A percentile compares a stretch with the other conserved stretches of the same genome.
phyloP scores from a whole-genome alignment of 768 basidiomycete genomes.

The Lentinus tigrinus region DNA sequence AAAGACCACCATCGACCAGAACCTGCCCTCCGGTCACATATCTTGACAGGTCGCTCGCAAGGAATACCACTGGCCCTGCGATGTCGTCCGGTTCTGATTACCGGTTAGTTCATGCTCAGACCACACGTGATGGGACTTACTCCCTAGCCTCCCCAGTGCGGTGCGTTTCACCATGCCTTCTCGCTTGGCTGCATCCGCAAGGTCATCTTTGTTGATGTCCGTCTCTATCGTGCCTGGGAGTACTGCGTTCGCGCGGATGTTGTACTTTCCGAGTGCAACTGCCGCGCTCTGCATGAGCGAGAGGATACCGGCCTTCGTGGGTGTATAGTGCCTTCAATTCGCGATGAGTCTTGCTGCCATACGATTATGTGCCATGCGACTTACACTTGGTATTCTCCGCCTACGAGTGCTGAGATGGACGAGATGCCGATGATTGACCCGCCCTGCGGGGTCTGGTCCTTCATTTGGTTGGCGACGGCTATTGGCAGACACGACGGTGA shows the following conservation, averaged over 20 bases:
- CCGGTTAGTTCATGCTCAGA: not conserved
- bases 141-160: slow-evolving; percentile 63
- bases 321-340: slow-evolving; percentile 61
- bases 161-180: slow-evolving; percentile 65
- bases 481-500: not conserved
- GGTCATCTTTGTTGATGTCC: slow-evolving; percentile 75
- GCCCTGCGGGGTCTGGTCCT: slow-evolving; percentile 61
- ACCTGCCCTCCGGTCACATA: slow-evolving; percentile 69
- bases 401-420: slow-evolving; percentile 78
- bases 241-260: slow-evolving; percentile 69
- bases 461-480: slow-evolving; percentile 78
- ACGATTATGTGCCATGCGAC: not conserved
- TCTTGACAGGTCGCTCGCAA: slow-evolving; percentile 68
- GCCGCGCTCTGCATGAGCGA: slow-evolving; percentile 81
- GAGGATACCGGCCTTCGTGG: slow-evolving; percentile 77
- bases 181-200: slow-evolving; percentile 56
- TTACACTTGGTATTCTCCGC: slow-evolving; percentile 68
- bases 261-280: slow-evolving; percentile 73
- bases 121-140: slow-evolving; percentile 31
- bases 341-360: not conserved
- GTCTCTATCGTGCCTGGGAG: slow-evolving; percentile 80
- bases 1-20: slow-evolving; percentile 71
- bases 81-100: slow-evolving; percentile 61
- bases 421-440: slow-evolving; percentile 76
- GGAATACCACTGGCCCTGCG: slow-evolving; percentile 72